A percentile compares a stretch with the other conserved stretches of the same genome.
Evolutionary conservation across 2,329 filamentous ascomycete species (phyloP).

Genomic region (Colletotrichum filicis): DNA sequence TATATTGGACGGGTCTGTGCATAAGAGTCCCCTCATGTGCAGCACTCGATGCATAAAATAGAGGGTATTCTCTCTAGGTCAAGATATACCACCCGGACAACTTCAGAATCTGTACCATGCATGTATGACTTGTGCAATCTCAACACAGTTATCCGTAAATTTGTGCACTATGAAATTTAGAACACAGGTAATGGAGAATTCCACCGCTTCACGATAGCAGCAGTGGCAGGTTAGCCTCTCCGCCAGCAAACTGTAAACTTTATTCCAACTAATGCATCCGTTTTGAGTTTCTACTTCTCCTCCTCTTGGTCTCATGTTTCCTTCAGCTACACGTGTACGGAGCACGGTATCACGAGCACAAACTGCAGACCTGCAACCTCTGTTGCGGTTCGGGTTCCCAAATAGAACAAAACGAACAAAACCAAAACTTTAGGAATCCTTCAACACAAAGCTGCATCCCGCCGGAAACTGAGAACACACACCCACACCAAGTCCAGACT

Average conservation of each 20-base stretch:
- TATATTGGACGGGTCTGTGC: neutral
- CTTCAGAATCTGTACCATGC: neutral
- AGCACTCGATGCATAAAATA: neutral
- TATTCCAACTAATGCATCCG: neutral
- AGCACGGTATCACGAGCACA: no score
- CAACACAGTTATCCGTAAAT: no score
- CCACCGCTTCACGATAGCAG: no score
- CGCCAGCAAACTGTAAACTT: neutral
- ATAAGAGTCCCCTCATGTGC: neutral
- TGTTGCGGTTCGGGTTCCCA: neutral
- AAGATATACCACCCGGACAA: neutral
- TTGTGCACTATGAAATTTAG: neutral
- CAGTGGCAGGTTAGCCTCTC: neutral
- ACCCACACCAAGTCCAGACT: neutral
- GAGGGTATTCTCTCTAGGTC: neutral
- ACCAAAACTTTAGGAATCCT: neutral
- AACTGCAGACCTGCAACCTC: neutral
- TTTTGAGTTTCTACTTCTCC: neutral
- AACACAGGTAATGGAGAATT: neutral
- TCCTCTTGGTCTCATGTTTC: neutral
- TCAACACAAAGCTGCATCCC: slow-evolving; percentile 10
- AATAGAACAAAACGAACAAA: neutral
- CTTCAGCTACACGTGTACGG: no score
- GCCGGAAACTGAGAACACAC: neutral
- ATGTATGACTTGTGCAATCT: neutral